Base-by-base conservation (phyloP, 1,284 basidiomycete species). In the Cutaneotrichosporon daszewskae region DNA sequence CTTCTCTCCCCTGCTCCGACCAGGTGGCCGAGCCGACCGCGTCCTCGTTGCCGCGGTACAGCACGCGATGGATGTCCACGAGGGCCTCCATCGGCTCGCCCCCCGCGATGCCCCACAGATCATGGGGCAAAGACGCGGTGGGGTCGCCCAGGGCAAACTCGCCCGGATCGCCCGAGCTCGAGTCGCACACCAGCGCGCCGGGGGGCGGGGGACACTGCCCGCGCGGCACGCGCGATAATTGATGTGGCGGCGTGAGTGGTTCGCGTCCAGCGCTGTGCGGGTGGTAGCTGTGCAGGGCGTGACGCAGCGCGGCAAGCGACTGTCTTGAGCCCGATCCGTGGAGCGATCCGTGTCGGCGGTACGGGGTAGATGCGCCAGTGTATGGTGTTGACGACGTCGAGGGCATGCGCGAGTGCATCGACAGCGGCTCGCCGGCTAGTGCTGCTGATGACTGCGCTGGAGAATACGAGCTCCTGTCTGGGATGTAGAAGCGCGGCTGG, bases 1-100 rank as follows among this genome's bases (percentile, higher is more conserved):
- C 55, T 37, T 64, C 62, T 14, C 45, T 39, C 2, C 49, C 57
- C 29, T 64, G 53, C 37, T 59, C 55, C 20, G 47, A 40, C 57
- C 59, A 62, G 6, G 28, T 31, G n/a, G 45, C 36, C 20, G 40
- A 37, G 14, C 16, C 35, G 3, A 20, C 39, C 6, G 40, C 31
- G 44, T 61, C 58, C 41, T 60, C 60, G 24, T 48, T 51, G 14
- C 66, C 66, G 10, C 62, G 45, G 53, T 68, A 68, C 32, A 68
- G 36, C 11, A 66, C 63, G 14, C 66, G 40, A 46, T 68, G 66
- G 13, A 68, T 64, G 29, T 68, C 66, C 18, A 64, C 54, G 28
- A 66, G 39, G 11, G 63, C 62, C 37, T 66, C 60, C 47, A 67
- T 58, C 31, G 55, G 51, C 43, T 51, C 54, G 45, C 27, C 38